Evolutionary conservation across 2,329 filamentous ascomycete species (phyloP), one percentile per base, ranked within the genome.

Genomic region (Colletotrichum endophyticum): DNA sequence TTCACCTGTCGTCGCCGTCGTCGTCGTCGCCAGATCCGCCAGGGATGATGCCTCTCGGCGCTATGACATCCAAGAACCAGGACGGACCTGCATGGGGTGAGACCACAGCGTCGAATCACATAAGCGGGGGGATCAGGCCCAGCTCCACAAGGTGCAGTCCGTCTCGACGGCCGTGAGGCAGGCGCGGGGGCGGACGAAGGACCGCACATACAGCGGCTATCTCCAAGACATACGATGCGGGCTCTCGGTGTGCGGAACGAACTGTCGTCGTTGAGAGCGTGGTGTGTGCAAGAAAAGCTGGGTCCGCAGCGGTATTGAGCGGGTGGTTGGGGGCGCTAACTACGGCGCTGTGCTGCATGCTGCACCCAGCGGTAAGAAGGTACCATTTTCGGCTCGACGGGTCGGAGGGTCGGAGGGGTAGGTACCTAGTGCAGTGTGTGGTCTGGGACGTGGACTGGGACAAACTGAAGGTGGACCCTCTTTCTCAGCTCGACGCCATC

Each of bases 71-170:
- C 59, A 22, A 57, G 44, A 39, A 72, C 68, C 59, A 67, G 64
- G 63, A 69, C 72, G 72, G 72, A 74, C 61, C 68, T 75, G 73
- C 73, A 66, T 66, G 61, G 67, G 30, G 34, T 63, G 36, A 71
- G 69, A 66, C 63, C 59, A 34, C 34, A 39, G 59, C 61, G 34
- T 61, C 72, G 68, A 75, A 75, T 71, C 72, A 72, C 36, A 66
- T n/a, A 13, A 49, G 63, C 16, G 25, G 49, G 32, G 66, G 44
- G 28, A 27, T 49, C 44, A 49, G 44, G 44, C 44, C n/a, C 44
- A 22, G 44, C 44, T 8, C 44, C 44, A 49, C 44, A 49, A 22
- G 44, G 44, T 49, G 44, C 11, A 22, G 44, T 49, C 44, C 44
- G 44, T 22, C 44, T n/a, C 36, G 30, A 1, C 1, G 44, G 44